Percentiles rank a stretch among this genome's conserved stretches.
These are phyloP conservation scores for Curvularia eragrostidis DNA, from an alignment of 2,329 filamentous ascomycete genomes.

Conservation along the genomic window DNA sequence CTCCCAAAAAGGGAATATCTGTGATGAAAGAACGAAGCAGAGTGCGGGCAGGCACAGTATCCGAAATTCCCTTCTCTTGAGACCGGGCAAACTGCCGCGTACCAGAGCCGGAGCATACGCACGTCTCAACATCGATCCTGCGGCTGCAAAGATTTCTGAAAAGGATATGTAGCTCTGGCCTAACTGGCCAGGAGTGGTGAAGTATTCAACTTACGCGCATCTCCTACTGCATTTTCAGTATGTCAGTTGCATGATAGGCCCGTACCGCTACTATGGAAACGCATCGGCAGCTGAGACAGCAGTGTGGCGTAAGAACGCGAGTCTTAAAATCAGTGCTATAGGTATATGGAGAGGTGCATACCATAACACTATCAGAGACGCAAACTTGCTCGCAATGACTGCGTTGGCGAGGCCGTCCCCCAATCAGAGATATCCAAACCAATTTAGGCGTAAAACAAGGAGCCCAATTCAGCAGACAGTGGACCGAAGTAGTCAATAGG, in stretches of 20 bases:
- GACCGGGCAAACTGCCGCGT: conserved; percentile 23
- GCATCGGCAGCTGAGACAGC: conserved; percentile 17
- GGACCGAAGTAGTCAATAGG: conserved; percentile 1
- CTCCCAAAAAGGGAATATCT: conserved; percentile 11
- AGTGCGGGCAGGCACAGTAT: conserved; percentile 25
- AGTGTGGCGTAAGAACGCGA: conserved; percentile 7
- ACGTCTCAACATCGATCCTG: conserved; percentile 20
- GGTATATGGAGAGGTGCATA: conserved; percentile 29
- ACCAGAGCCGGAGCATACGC: conserved; percentile 34
- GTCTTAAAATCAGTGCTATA: conserved; percentile 16
- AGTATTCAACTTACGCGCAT: conserved; percentile 14
- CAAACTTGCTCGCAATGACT: conserved; percentile 20
- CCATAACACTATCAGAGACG: conserved; percentile 28
- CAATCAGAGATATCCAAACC: conserved; percentile 10
- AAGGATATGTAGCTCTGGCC: conserved; percentile 16
- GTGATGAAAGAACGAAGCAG: conserved; percentile 18
- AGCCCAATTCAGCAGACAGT: conserved; percentile 1
- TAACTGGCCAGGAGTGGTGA: conserved; percentile 24
- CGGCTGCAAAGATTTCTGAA: conserved; percentile 26
- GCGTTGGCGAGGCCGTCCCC: conserved; percentile 15
- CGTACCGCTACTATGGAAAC: conserved; percentile 21
- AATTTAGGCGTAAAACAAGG: conserved; percentile 7
- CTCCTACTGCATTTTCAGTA: conserved; percentile 28
- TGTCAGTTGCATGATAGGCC: conserved; percentile 26
- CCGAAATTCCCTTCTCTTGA: conserved; percentile 16